Evolutionary conservation across 768 basidiomycete genomes (phyloP).

Genomic region (Cyclocybe aegerita): DNA sequence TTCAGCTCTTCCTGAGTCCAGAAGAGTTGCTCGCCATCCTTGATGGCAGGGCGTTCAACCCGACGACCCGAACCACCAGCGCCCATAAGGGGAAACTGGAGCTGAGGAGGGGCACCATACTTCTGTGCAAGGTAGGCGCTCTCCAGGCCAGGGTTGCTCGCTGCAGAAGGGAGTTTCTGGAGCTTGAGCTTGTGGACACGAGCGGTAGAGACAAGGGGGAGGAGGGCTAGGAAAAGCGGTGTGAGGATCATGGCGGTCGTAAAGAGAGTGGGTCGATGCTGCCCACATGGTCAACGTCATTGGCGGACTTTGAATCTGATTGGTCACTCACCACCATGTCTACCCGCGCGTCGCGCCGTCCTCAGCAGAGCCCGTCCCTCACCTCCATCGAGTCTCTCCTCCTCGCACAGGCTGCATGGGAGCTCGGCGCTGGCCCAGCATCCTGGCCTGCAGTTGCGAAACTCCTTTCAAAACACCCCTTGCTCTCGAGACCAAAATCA

Average conservation of each 20-base stretch:
- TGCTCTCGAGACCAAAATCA: constrained; percentile 58
- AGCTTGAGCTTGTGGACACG: constrained; percentile 86
- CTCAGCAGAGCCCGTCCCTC: constrained; percentile 19
- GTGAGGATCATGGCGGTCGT: constrained; percentile 43
- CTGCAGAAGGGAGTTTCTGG: constrained; percentile 72
- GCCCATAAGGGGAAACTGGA: constrained; percentile 65
- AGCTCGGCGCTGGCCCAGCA: constrained; percentile 56
- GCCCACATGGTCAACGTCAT: constrained; percentile 17
- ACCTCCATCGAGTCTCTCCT: constrained; percentile 67
- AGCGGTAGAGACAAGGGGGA: constrained; percentile 51
- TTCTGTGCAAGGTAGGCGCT: constrained; percentile 91
- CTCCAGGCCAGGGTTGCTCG: constrained; percentile 65
- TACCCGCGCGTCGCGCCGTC: constrained; percentile 29
- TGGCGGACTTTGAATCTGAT: constrained; percentile 19
- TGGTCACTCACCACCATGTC: constrained; percentile 21
- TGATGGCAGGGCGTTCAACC: constrained; percentile 34
- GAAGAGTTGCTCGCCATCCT: constrained; percentile 59
- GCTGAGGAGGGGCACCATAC: constrained; percentile 61
- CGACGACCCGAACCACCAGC: constrained; percentile 73
- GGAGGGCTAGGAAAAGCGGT: constrained; percentile 39
- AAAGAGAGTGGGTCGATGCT: constrained; percentile 5
- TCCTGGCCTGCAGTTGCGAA: constrained; percentile 69
- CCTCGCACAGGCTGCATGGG: constrained; percentile 84
- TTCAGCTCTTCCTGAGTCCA: constrained; percentile 81
- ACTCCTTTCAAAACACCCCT: constrained; percentile 68